A percentile compares a stretch with the other conserved stretches of the same genome.
These are phyloP conservation scores for Fusarium sacchari DNA, from an alignment of 2,329 filamentous ascomycete species.

Conservation along the genomic window DNA sequence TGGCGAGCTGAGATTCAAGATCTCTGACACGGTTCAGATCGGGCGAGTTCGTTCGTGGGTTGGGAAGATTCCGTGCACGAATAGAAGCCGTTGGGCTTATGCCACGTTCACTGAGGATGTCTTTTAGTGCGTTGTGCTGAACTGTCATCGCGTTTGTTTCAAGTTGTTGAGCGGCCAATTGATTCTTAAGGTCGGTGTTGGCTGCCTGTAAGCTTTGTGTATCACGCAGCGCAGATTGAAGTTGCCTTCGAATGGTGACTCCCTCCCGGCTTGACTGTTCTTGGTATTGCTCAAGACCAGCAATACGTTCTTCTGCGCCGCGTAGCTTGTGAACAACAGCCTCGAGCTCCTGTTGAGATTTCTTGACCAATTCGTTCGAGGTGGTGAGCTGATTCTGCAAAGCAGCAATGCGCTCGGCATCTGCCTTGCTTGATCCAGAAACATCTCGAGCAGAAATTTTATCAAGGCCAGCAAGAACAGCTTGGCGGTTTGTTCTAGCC, in stretches of 20 bases:
- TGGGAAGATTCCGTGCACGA: constrained; percentile 77
- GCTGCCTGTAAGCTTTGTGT: constrained; percentile 82
- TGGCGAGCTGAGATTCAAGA: constrained; percentile 86
- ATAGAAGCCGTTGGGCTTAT: constrained; percentile 79
- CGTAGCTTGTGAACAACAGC: constrained; percentile 87
- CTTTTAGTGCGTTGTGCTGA: constrained; percentile 92
- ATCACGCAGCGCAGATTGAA: constrained; percentile 86
- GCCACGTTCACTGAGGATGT: constrained; percentile 88
- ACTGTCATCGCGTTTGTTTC: constrained; percentile 94
- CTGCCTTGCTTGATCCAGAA: constrained; percentile 57
- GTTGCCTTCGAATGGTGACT: constrained; percentile 86
- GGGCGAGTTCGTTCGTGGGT: constrained; percentile 77
- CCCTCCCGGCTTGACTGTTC: constrained; percentile 96
- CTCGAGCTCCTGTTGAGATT: constrained; percentile 91
- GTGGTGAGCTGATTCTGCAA: constrained; percentile 83
- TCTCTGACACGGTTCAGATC: constrained; percentile 83
- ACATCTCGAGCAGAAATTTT: constrained; percentile 71
- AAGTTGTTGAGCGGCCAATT: constrained; percentile 85
- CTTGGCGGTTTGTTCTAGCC: constrained; percentile 84
- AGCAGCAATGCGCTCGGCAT: constrained; percentile 74
- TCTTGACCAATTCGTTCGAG: constrained; percentile 82
- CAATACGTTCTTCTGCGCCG: constrained; percentile 94
- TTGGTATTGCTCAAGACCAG: constrained; percentile 94
- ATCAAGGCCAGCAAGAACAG: constrained; percentile 83
- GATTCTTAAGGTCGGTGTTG: constrained; percentile 83